Evolutionary conservation across 2,329 filamentous ascomycete genomes (phyloP).

Genomic region (Ceratocystis diversiconidia): DNA sequence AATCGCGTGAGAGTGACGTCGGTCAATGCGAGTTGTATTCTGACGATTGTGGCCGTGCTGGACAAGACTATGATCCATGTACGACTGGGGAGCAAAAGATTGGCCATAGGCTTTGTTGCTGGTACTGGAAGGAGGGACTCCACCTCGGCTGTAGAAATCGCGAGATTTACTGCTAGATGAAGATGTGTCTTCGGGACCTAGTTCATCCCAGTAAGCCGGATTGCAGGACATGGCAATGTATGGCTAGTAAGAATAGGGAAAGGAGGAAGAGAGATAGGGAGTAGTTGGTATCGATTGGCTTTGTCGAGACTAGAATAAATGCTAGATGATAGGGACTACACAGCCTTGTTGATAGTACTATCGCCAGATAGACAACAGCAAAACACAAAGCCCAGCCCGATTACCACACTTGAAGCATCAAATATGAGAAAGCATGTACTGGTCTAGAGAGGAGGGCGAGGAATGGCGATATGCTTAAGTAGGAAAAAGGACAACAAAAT

Average conservation of each 20-base stretch:
- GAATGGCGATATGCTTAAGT: too few species aligned
- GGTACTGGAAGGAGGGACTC: slow-evolving; percentile 17
- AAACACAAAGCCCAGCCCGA: too few species aligned
- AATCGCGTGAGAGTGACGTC: slow-evolving; percentile 12
- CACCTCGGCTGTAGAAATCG: background rate
- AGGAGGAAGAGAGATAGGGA: background rate
- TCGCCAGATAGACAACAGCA: too few species aligned
- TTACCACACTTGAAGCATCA: too few species aligned
- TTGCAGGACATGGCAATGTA: background rate
- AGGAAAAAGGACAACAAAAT: too few species aligned
- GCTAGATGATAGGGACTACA: too few species aligned
- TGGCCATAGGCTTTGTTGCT: slow-evolving; percentile 19
- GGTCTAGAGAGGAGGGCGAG: background rate
- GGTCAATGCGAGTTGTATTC: slow-evolving; percentile 4
- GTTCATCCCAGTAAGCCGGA: background rate
- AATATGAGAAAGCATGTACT: background rate
- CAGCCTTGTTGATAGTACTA: too few species aligned
- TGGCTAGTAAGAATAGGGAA: background rate
- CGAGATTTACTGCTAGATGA: background rate
- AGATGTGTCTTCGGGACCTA: background rate
- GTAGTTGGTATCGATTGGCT: background rate
- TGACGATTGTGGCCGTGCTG: slow-evolving; percentile 7
- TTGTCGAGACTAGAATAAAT: too few species aligned
- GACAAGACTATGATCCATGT: slow-evolving; percentile 5
- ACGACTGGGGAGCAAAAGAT: slow-evolving; percentile 14